Base-by-base conservation (phyloP, 192 early-diverging fungal genomes). In the Backusella psychrophila region DNA sequence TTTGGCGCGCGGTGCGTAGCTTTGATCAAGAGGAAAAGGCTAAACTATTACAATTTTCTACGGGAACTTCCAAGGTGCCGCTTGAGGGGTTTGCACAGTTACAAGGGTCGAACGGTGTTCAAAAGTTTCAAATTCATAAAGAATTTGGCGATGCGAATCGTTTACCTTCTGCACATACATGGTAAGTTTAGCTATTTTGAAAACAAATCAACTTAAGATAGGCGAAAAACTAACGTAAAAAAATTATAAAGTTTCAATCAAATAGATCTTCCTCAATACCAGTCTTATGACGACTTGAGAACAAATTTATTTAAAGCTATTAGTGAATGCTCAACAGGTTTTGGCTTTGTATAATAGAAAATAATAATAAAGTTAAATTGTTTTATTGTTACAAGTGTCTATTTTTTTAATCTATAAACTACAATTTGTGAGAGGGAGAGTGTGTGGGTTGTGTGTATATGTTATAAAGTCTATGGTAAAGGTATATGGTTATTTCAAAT, bases 71-170 rank as follows among this genome's bases (percentile, higher is more conserved):
- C 70, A 99, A 99, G 78, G 96, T 99, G 34, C 97, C 97, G 11
- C 81, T 99, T 7, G 96, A 95, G 81, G 97, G 97, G 35, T 98
- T 99, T 79, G 86, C 91, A 12, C 89, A 92, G 33, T 83, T 99
- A 49, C 96, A 99, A 82, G 97, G 97, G 29, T 93, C 93, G 66
- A 91, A 91, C 70, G 96, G 97, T 36, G 89, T 97, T n/a, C 96
- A 98, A 82, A 97, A 97, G 88, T 99, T 99, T 89, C 96, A 98
- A 86, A 97, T 99, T 76, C 96, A 98, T 86, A 97, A 96, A 83
- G 96, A 97, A 80, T 97, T 95, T 88, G 82, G 90, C 5, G 92
- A 91, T 8, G 86, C 91, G 3, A 86, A 90, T 53, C 89, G 97
- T 21, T 86, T 99, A 39, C 97, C 97, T 23, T 95, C 93, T 23